Percentiles rank a stretch among this genome's conserved stretches.
These are phyloP conservation scores for Aspergillus sp. DNA, from an alignment of 2,329 filamentous ascomycete genomes.

Conservation along the genomic window DNA sequence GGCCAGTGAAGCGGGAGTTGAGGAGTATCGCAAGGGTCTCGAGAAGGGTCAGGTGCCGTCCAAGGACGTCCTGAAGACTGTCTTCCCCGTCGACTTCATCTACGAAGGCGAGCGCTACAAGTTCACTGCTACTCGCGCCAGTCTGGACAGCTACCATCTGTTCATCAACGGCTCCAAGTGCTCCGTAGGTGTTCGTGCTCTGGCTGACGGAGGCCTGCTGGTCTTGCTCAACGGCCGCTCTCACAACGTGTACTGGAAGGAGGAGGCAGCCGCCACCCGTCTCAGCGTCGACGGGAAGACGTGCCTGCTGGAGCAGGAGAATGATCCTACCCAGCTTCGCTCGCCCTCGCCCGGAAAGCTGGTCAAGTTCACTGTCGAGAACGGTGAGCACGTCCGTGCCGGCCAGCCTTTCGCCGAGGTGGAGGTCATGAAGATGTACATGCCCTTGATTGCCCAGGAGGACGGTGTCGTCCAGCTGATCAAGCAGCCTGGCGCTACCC, in stretches of 20 bases:
- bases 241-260: slow-evolving; percentile 99
- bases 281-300: slow-evolving; percentile 98
- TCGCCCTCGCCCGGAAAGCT: slow-evolving; percentile 96
- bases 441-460: slow-evolving; percentile 92
- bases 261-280: slow-evolving; percentile 93
- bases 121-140: slow-evolving; percentile 93
- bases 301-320: slow-evolving; percentile 95
- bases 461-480: slow-evolving; percentile 96
- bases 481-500: slow-evolving; percentile 97
- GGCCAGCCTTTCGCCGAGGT: slow-evolving; percentile 95
- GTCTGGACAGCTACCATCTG: slow-evolving; percentile 89
- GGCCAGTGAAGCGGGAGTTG: slow-evolving; percentile 84
- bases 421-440: slow-evolving; percentile 99
- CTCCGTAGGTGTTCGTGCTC: slow-evolving; percentile 83
- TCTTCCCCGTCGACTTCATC: slow-evolving; percentile 97
- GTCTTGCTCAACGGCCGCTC: slow-evolving; percentile 87
- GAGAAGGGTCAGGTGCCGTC: slow-evolving; percentile 97
- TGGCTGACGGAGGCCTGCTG: slow-evolving; percentile 90
- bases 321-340: slow-evolving; percentile 94
- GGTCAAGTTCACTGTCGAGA: slow-evolving; percentile 96
- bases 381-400: slow-evolving; percentile 87
- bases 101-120: slow-evolving; percentile 97
- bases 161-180: slow-evolving; percentile 99
- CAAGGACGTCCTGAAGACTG: slow-evolving; percentile 95
- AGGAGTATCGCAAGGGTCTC: slow-evolving; percentile 81